Percentiles rank a stretch among this genome's conserved stretches.
Evolutionary conservation across 805 yeast species (phyloP).

Genomic region (Spathaspora boniae): DNA sequence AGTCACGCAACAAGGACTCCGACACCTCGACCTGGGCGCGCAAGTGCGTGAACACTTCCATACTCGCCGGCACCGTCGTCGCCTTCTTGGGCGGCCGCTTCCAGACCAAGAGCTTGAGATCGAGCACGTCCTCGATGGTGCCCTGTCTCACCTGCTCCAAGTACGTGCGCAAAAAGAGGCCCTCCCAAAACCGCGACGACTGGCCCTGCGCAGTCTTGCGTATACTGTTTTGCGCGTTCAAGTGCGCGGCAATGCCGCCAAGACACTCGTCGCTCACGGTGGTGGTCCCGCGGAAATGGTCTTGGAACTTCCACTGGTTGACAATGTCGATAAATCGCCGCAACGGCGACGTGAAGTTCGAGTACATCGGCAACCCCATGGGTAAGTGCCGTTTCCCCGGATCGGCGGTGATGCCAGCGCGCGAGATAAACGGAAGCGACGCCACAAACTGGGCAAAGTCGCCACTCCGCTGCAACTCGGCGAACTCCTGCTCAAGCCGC

Average conservation of each 20-base stretch:
- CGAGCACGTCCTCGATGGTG: conserved; percentile 16
- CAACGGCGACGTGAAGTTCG: conserved; percentile 85
- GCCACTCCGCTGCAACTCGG: conserved; percentile 15
- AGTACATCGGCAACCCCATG: conserved; percentile 59
- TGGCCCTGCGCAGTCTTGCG: background rate
- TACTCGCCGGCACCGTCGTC: conserved; percentile 20
- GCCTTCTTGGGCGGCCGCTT: conserved; percentile 25
- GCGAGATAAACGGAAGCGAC: conserved; percentile 3
- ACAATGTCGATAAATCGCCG: conserved; percentile 78
- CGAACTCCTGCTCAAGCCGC: conserved; percentile 21
- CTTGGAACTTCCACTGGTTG: conserved; percentile 68
- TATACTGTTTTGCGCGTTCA: conserved; percentile 6
- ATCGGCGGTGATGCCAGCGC: conserved; percentile 1
- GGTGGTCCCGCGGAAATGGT: conserved; percentile 10
- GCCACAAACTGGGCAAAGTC: background rate
- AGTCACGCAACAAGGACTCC: conserved; percentile 16
- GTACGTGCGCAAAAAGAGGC: conserved; percentile 30
- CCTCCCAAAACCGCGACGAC: conserved; percentile 34
- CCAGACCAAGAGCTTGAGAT: conserved; percentile 19
- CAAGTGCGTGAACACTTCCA: conserved; percentile 23
- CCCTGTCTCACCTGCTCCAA: conserved; percentile 15
- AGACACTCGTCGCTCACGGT: conserved; percentile 3
- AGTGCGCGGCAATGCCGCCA: conserved; percentile 5
- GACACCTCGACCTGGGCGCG: conserved; percentile 20
- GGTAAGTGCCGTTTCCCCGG: conserved; percentile 8